phyloP scores from a whole-genome alignment of 768 basidiomycete genomes.

The Boletus subparvulus region DNA sequence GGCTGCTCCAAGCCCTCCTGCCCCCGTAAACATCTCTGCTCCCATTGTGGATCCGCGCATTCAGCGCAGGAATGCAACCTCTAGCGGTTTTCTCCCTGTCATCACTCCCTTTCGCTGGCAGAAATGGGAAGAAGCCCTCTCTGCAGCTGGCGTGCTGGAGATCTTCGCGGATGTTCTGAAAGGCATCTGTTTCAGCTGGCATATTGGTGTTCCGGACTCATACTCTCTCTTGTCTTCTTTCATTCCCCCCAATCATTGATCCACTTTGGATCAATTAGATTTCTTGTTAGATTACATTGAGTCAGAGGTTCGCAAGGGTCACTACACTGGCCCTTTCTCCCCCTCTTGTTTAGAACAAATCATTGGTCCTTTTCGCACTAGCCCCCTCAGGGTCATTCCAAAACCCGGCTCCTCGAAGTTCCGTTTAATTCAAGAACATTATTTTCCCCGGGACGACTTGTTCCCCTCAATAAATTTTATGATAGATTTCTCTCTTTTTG shows the following conservation, averaged over 20 bases:
- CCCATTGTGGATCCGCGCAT: not conserved
- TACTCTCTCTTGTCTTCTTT: not conserved
- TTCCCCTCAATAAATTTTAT: no score
- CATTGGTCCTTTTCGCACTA: constrained; percentile 43
- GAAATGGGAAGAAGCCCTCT: constrained; percentile 13
- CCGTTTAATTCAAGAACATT: constrained; percentile 32
- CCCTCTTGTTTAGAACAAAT: constrained; percentile 9
- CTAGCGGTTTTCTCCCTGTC: constrained; percentile 18
- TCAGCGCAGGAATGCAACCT: constrained; percentile 15
- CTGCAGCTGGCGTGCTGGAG: not conserved
- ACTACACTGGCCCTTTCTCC: no score
- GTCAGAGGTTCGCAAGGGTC: constrained; percentile 27
- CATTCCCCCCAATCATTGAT: not conserved
- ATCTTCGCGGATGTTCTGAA: not conserved
- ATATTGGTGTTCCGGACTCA: not conserved
- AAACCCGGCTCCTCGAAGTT: constrained; percentile 32
- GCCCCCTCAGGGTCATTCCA: constrained; percentile 40
- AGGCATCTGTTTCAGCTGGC: not conserved
- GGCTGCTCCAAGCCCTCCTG: not conserved
- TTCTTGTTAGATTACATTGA: constrained; percentile 37
- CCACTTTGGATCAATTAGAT: accelerated
- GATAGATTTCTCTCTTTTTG: no score
- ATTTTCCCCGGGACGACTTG: no score
- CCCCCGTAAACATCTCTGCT: not conserved
- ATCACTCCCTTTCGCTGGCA: constrained; percentile 24